Evolutionary conservation across 805 yeast species (phyloP), one percentile per base, ranked within the genome.

Genomic region (Middelhovenomyces tepae): DNA sequence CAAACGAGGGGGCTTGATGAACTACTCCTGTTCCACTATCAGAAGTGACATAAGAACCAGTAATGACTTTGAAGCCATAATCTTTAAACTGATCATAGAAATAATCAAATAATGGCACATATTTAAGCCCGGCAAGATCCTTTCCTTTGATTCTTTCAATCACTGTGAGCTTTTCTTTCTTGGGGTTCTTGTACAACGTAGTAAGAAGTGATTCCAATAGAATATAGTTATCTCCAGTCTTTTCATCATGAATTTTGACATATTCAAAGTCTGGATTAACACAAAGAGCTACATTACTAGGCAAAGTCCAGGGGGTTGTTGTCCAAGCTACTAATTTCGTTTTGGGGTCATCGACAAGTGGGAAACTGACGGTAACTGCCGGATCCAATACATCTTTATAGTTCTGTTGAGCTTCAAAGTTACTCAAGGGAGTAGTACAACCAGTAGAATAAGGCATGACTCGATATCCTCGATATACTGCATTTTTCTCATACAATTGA

Each of bases 401-500:
- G 59, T 91, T 91, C 59, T 86, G 94, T 62, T 87, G 97, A 42
- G 98, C 97, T 68, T 91, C 99, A 52, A 91, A 91, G 64, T 91
- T 91, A 39, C 95, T 84, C 56, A 91, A 69, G 20, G 98, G 95
- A 34, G 99, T 91, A 24, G 96, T 89, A 45, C 83, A 78, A 37
- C 94, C 99, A 25, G 97, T 89, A 17, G 97, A 89, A 62, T 91
- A 91, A 28, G 99, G 99, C 99, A 91, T 91, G 35, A 91, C 99
- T 59, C 94, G 76, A 59, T 74, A 77, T 38, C 98, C 98, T 61
- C 94, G 75, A 67, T 91, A 91, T 28, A 91, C 97, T 37, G 83
- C 74, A 33, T 76, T 80, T 61, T 87, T 91, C 38, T 81, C 77
- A 57, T 66, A 85, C 48, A 91, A 67, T 62, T 85, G 76, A 65